Evolutionary conservation across 2,329 filamentous ascomycete species (phyloP), one percentile per base, ranked within the genome.

Genomic region (Arthroderma uncinatum): DNA sequence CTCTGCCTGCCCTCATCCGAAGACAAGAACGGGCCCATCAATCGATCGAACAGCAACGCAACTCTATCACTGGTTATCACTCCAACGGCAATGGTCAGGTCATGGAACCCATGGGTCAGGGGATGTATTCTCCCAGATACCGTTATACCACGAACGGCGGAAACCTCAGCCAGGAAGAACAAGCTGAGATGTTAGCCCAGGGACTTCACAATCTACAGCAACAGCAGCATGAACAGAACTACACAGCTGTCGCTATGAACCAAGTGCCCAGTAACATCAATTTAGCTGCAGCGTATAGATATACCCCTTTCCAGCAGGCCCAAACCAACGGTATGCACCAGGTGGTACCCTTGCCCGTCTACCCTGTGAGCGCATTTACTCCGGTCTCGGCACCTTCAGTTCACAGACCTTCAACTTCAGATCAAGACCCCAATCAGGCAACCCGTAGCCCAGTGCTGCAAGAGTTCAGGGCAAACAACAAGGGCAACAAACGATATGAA

Each of bases 401-500:
- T 10, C 71, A 74, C 9, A 70, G 73, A 53, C 70, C 67, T 42
- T 69, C 73, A 1, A 75, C 75, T 57, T 77, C 81, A 54, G 81
- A 83, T 30, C 77, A 82, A 58, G 82, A 87, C 56, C 72, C 76
- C 1, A 76, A 77, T 12, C 80, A 82, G 59, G 81, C 81, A 56
- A 73, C 86, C 12, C 81, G 88, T 64, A 94, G 89, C 68, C 73
- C 78, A 12, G 73, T 91, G 7, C 76, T 96, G 1, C 85, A 91
- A 60, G 88, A 95, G 30, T 96, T 94, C 71, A 83, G 87, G 42
- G 78, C 65, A 5, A 87, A 84, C 65, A 80, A 79, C 62, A 94
- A 90, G 70, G 82, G 81, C 0, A 89, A 79, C 69, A 83, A 81
- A 69, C 82, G 83, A 16, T 95, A 84, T 66, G 90, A 95, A 65